These are phyloP conservation scores for Exophiala alcalophila DNA, from an alignment of 2,329 filamentous ascomycete genomes.

Conservation along the genomic window DNA sequence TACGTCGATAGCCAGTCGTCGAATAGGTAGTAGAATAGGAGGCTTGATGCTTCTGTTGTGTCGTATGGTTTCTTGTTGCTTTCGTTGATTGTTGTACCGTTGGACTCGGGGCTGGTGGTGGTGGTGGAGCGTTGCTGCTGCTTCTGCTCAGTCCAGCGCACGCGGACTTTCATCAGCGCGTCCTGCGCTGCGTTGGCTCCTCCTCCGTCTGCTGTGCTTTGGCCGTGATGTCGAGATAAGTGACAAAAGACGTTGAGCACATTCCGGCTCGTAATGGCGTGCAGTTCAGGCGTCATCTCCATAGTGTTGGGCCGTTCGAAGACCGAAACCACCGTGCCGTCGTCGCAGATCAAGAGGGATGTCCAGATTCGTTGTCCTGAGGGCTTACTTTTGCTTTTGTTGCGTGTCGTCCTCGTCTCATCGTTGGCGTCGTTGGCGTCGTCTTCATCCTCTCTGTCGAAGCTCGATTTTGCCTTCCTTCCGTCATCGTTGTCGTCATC, in stretches of 20 bases:
- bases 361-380: constrained; percentile 45
- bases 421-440: background rate
- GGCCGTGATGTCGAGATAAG: constrained; percentile 53
- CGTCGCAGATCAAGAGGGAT: constrained; percentile 54
- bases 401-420: background rate
- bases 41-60: constrained; percentile 53
- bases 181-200: constrained; percentile 48
- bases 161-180: constrained; percentile 49
- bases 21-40: constrained; percentile 67
- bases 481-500: no score
- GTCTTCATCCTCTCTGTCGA: background rate
- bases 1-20: constrained; percentile 66
- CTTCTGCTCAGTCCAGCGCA: constrained; percentile 39
- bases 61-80: no score
- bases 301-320: constrained; percentile 38
- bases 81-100: background rate
- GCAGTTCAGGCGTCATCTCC: constrained; percentile 45
- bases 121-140: no score
- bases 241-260: constrained; percentile 61
- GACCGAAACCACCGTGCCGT: constrained; percentile 43
- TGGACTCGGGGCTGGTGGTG: background rate
- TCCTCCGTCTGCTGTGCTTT: no score
- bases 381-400: constrained; percentile 12
- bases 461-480: no score
- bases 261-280: constrained; percentile 52